Conservation (phyloP, 768 basidiomycete genomes). For the Sarcodon aspratus region DNA sequence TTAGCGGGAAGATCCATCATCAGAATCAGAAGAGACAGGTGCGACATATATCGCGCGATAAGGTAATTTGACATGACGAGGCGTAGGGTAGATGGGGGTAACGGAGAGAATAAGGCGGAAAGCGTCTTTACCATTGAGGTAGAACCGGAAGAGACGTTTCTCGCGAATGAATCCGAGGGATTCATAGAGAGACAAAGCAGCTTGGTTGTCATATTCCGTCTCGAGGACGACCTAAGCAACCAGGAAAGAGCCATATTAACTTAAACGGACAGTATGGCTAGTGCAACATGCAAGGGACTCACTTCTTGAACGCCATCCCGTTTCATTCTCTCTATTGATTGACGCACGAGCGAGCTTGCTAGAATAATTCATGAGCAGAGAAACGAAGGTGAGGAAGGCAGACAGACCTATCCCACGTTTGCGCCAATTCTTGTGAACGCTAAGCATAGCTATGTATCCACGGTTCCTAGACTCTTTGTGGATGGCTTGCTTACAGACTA, state of each 20-base stretch:
- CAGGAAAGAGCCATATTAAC: conserved; percentile 1
- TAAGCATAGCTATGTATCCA: conserved; percentile 98
- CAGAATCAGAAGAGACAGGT: background rate
- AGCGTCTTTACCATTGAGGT: conserved; percentile 95
- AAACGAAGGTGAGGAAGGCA: conserved; percentile 9
- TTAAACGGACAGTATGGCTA: background rate
- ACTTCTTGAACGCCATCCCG: conserved; percentile 80
- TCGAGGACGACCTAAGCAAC: conserved; percentile 73
- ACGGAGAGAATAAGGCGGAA: conserved; percentile 70
- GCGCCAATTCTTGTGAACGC: conserved; percentile 73
- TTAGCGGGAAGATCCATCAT: conserved; percentile 2
- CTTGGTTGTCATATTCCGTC: conserved; percentile 88
- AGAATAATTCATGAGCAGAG: conserved; percentile 24
- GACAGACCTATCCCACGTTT: conserved; percentile 83
- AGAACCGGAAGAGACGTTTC: conserved; percentile 90
- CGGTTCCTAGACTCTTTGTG: conserved; percentile 68
- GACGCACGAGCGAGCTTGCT: conserved; percentile 81
- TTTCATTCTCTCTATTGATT: conserved; percentile 81
- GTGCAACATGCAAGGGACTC: conserved; percentile 12
- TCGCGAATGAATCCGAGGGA: conserved; percentile 92
- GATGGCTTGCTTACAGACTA: conserved; percentile 94
- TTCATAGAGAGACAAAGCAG: conserved; percentile 83
- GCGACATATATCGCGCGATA: background rate
- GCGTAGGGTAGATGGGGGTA: conserved; percentile 14
- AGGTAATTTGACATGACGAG: background rate